A percentile compares a stretch with the other conserved stretches of the same genome.
Evolutionary conservation across 2,329 filamentous ascomycete species (phyloP).

Genomic region (Hawksworthiomyces lignivorus): DNA sequence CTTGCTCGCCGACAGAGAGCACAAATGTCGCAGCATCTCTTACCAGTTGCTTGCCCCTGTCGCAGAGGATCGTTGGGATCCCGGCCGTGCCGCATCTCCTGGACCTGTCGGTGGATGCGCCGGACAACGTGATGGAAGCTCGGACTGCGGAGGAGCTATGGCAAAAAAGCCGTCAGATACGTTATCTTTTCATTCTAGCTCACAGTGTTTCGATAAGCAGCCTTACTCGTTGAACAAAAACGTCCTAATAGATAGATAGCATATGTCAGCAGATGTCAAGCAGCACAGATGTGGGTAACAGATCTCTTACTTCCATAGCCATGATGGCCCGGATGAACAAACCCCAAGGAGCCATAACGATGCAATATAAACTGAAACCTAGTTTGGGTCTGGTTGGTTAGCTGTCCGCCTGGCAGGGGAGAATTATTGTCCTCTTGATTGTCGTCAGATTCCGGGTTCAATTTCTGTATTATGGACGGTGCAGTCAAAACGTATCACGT

Average conservation of each 20-base stretch:
- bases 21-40: too few relatives aligned
- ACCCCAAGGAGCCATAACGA: slow-evolving; percentile 13
- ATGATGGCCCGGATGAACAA: slow-evolving; percentile 11
- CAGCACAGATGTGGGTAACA: too few relatives aligned
- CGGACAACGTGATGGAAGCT: slow-evolving; percentile 45
- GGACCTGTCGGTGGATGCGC: slow-evolving; percentile 41
- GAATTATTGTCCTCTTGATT: too few relatives aligned
- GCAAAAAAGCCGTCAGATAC: too few relatives aligned
- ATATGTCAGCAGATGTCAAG: not conserved
- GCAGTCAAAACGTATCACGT: too few relatives aligned
- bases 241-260: slow-evolving; percentile 2
- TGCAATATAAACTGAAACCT: too few relatives aligned
- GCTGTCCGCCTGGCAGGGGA: too few relatives aligned
- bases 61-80: slow-evolving; percentile 43
- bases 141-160: slow-evolving; percentile 41
- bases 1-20: not conserved
- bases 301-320: slow-evolving; percentile 9
- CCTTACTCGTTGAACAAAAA: slow-evolving; percentile 14
- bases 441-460: too few relatives aligned
- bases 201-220: not conserved
- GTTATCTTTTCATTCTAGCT: not conserved
- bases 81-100: slow-evolving; percentile 41
- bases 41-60: slow-evolving; percentile 46
- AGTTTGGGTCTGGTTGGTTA: too few relatives aligned
- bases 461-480: too few relatives aligned